Evolutionary conservation across 306 rosid species (phyloP).

Genomic region (Hippophae gyantsensis): DNA sequence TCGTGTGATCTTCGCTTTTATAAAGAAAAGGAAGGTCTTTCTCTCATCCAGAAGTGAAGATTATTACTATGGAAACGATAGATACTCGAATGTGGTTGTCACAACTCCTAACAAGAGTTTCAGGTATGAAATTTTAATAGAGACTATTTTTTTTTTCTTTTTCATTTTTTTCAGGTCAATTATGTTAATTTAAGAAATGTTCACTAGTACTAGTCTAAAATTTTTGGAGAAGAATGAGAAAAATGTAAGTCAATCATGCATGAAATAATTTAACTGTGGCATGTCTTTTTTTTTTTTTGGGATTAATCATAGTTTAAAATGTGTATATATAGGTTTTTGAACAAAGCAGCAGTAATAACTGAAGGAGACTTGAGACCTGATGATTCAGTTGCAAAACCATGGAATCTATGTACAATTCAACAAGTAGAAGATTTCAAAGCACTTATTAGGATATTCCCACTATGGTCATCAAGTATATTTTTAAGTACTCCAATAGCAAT

Average conservation of each 20-base stretch:
- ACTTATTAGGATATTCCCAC: constrained; percentile 32
- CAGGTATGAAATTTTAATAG: constrained; percentile 22
- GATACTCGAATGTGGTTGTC: neutral
- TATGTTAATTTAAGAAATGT: neutral
- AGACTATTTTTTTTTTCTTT: neutral
- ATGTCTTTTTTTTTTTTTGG: too few relatives aligned
- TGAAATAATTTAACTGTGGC: too few relatives aligned
- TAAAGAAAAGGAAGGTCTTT: constrained; percentile 27
- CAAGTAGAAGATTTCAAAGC: constrained; percentile 54
- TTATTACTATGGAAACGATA: constrained; percentile 15
- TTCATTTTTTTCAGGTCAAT: neutral
- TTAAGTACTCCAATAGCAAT: constrained; percentile 35
- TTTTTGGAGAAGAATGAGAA: too few relatives aligned
- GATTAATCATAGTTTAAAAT: too few relatives aligned
- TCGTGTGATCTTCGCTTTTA: constrained; percentile 28
- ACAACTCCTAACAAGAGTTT: constrained; percentile 24
- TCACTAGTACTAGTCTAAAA: neutral
- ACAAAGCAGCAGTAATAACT: constrained; percentile 33
- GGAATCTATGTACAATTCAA: constrained; percentile 44
- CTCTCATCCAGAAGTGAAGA: constrained; percentile 18
- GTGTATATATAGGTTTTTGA: constrained; percentile 33
- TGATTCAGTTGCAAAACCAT: constrained; percentile 36
- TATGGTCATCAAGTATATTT: constrained; percentile 44
- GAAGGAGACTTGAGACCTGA: constrained; percentile 35
- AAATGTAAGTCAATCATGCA: too few relatives aligned